Evolutionary conservation across 257 asterid genomes (phyloP).

Genomic region (Gardenia jasminoides): DNA sequence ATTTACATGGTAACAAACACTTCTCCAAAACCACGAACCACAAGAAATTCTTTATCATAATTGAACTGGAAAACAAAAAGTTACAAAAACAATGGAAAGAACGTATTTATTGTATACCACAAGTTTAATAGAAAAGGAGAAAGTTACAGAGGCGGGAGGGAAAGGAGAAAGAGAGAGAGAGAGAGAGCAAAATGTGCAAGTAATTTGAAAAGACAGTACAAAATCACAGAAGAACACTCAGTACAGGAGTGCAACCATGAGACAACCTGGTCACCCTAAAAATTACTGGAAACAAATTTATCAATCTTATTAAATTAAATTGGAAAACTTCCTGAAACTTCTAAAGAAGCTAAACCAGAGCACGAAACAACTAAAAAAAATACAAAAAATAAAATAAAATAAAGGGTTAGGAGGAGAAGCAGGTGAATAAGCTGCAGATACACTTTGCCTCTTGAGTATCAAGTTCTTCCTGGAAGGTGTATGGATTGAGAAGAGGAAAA

Average conservation of each 20-base stretch:
- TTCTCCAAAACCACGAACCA: not conserved
- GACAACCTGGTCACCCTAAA: not conserved
- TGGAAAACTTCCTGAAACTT: not conserved
- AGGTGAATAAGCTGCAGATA: not conserved
- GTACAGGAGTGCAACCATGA: not conserved
- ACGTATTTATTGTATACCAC: not conserved
- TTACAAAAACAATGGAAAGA: not conserved
- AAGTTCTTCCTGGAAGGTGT: not conserved
- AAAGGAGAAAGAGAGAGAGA: not conserved
- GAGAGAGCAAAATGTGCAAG: not conserved
- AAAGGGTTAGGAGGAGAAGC: not conserved
- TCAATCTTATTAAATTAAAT: not conserved
- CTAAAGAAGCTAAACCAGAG: not conserved
- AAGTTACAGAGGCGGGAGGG: too few species aligned
- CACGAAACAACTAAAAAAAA: too few species aligned
- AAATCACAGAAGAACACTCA: not conserved
- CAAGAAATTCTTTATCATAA: not conserved
- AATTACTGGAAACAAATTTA: not conserved
- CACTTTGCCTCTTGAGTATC: not conserved
- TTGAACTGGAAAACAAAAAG: not conserved
- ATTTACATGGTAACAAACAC: not conserved
- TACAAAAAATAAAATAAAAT: too few species aligned
- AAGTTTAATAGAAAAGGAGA: not conserved
- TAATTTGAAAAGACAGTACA: too few species aligned
- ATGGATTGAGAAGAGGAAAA: too few species aligned